Conservation (phyloP, 495 filamentous ascomycete species). For the Xylaria castorea region DNA sequence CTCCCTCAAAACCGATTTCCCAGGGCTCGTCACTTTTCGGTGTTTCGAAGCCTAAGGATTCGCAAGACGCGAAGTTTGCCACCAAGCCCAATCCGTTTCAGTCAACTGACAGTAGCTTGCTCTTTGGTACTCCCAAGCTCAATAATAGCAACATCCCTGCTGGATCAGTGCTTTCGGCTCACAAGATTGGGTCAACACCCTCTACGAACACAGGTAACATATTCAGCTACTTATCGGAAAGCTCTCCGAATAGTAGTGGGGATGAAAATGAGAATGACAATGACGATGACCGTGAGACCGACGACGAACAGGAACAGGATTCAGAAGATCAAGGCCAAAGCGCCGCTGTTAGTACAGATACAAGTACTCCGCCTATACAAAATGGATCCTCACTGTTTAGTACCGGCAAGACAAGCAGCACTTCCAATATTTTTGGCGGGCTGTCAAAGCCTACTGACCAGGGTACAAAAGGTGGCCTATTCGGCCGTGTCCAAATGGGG, state of each 20-base stretch:
- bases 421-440: conserved; percentile 63
- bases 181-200: conserved; percentile 29
- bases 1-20: conserved; percentile 32
- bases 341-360: conserved; percentile 39
- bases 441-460: conserved; percentile 53
- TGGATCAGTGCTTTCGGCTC: conserved; percentile 30
- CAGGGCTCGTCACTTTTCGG: conserved; percentile 30
- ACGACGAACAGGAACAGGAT: conserved; percentile 52
- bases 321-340: conserved; percentile 50
- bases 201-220: conserved; percentile 54
- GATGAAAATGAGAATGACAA: conserved; percentile 53
- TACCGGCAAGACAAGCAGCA: conserved; percentile 31
- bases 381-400: conserved; percentile 34
- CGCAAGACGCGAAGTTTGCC: conserved; percentile 29
- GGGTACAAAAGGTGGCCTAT: conserved; percentile 53
- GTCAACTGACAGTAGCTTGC: conserved; percentile 26
- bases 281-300: conserved; percentile 55
- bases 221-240: conserved; percentile 68
- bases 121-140: conserved; percentile 23
- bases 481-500: conserved; percentile 47
- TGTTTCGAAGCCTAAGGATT: conserved; percentile 31
- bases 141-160: conserved; percentile 2
- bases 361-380: conserved; percentile 44
- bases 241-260: conserved; percentile 51
- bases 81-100: conserved; percentile 43